phyloP scores from a whole-genome alignment of 805 yeast genomes.

The Wilhelminamyces savonicus region DNA sequence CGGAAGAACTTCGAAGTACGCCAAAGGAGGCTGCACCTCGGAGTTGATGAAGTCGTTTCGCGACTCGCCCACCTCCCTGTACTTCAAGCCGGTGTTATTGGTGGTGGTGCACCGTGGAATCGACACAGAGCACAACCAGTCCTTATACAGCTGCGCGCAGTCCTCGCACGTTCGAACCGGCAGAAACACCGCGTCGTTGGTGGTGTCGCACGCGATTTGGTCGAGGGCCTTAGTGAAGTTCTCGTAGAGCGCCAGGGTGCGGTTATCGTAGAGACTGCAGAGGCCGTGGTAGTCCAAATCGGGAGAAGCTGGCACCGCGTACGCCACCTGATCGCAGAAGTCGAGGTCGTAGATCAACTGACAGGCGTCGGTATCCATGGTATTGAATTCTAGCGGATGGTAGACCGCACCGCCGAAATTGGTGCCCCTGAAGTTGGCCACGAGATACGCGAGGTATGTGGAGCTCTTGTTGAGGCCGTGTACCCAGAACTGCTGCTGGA shows the following conservation, averaged over 20 bases:
- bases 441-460: slow-evolving; percentile 57
- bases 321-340: slow-evolving; percentile 79
- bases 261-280: slow-evolving; percentile 49
- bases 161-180: slow-evolving; percentile 68
- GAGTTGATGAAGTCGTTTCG: slow-evolving; percentile 57
- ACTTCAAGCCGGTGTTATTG: slow-evolving; percentile 36
- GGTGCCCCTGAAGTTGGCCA: slow-evolving; percentile 39
- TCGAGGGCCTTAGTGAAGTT: slow-evolving; percentile 75
- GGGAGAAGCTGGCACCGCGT: slow-evolving; percentile 64
- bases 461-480: slow-evolving; percentile 56
- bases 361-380: slow-evolving; percentile 54
- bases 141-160: slow-evolving; percentile 64
- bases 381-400: slow-evolving; percentile 48
- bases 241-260: slow-evolving; percentile 48
- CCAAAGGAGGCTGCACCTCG: slow-evolving; percentile 44
- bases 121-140: slow-evolving; percentile 86
- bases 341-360: slow-evolving; percentile 65
- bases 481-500: slow-evolving; percentile 58
- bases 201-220: slow-evolving; percentile 69
- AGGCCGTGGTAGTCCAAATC: slow-evolving; percentile 10
- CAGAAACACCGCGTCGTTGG: slow-evolving; percentile 60
- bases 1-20: slow-evolving; percentile 79
- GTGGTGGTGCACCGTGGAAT: slow-evolving; percentile 78
- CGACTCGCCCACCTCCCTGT: slow-evolving; percentile 43
- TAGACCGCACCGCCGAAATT: slow-evolving; percentile 61